Evolutionary conservation across 257 asterid genomes (phyloP).

Genomic region (Voacanga thouarsii): DNA sequence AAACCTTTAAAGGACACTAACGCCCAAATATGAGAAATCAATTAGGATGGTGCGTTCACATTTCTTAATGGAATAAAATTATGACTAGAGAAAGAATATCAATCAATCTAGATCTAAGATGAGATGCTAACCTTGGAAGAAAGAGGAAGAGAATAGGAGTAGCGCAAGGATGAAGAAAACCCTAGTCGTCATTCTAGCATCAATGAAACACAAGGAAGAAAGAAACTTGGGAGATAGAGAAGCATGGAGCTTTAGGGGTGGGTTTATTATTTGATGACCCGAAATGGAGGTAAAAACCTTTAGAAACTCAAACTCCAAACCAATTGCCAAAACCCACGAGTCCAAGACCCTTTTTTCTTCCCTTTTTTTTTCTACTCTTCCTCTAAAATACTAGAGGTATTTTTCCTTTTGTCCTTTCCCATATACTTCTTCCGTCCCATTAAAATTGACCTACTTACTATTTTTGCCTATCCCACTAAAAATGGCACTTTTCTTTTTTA

Average conservation of each 20-base stretch:
- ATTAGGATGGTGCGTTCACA: not conserved
- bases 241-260: not conserved
- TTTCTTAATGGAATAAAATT: too few relatives aligned
- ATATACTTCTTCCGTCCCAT: too few relatives aligned
- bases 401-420: too few relatives aligned
- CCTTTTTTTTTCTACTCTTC: too few relatives aligned
- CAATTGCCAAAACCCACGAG: too few relatives aligned
- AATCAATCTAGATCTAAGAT: conserved; percentile 13
- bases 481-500: too few relatives aligned
- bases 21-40: not conserved
- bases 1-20: not conserved
- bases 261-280: not conserved
- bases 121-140: conserved; percentile 60
- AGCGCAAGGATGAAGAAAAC: conserved; percentile 55
- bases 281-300: not conserved
- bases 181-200: conserved; percentile 43
- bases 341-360: too few relatives aligned
- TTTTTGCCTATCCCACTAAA: too few relatives aligned
- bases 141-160: conserved; percentile 58
- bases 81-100: not conserved
- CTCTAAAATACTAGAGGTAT: too few relatives aligned
- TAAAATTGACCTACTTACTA: too few relatives aligned
- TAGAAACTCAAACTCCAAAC: too few relatives aligned
- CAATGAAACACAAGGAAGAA: not conserved
- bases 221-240: not conserved